Evolutionary conservation across 495 filamentous ascomycete species (phyloP), one percentile per base, ranked within the genome.

Genomic region (Chaetomium tenue): DNA sequence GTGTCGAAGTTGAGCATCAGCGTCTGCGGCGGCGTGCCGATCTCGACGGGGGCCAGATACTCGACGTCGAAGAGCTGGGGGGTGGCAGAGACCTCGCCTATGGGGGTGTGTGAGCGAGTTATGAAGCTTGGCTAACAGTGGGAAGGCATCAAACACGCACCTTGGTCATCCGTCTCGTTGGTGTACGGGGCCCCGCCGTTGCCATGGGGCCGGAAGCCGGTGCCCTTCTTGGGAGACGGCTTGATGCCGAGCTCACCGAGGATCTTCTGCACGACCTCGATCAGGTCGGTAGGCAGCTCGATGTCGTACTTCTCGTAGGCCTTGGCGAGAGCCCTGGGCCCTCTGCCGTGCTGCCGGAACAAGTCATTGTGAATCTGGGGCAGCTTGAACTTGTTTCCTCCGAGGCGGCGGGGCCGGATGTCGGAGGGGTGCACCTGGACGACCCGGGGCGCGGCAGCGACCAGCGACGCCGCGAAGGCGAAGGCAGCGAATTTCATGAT

Each of bases 1-100:
- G 89, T 91, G 75, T 93, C 90, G 59, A 91, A 90, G 71, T 91
- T 84, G 53, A 92, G 76, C 44, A 76, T 87, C 66, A 92, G 68
- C 4, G 76, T 87, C 79, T 92, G 89, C 9, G 82, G 79, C 26
- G 90, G 90, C 6, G 87, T 89, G 9, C 90, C 90, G 71, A 92
- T 90, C 23, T 78, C 69, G 28, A 92, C 86, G 16, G 82, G 79
- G 22, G 80, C 85, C 22, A 92, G 78, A 66, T 90, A 91, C 74
- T 85, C 73, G 23, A 83, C 79, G 69, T 92, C 89, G 67, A 89
- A 88, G 75, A 85, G 68, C 28, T 76, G 69, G 0, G 78, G 78
- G 13, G 56, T 66, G 11, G 77, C 74, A 22, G 68, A 64, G 12
- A 78, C 78, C 69, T 79, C 77, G n/a, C 74, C 78, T 68, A 54